These are phyloP conservation scores for Penstemon eatonii DNA, from an alignment of 257 asterid species.

Conservation along the genomic window DNA sequence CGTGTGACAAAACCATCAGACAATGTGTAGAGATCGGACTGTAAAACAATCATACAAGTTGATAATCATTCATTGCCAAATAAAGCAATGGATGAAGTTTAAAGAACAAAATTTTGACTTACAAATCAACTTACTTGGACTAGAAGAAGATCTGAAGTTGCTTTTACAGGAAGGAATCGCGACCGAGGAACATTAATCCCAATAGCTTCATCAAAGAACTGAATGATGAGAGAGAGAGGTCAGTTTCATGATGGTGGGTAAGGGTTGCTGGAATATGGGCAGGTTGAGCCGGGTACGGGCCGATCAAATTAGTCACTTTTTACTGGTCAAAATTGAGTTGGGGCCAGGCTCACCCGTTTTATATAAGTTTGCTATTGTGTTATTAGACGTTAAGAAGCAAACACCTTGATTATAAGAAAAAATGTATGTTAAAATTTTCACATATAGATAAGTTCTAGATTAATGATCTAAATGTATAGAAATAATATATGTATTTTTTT, in stretches of 20 bases:
- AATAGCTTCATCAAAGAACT: slow-evolving; percentile 94
- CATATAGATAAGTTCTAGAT: no score
- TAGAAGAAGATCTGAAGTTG: slow-evolving; percentile 88
- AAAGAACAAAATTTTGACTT: slow-evolving; percentile 6
- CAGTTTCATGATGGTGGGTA: background rate
- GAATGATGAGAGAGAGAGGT: slow-evolving; percentile 12
- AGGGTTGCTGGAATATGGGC: no score
- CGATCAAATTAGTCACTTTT: no score
- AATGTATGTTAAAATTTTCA: no score
- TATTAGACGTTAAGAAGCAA: no score
- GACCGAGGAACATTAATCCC: slow-evolving; percentile 95
- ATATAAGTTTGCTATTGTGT: no score
- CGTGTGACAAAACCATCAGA: slow-evolving; percentile 78
- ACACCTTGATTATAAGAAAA: no score
- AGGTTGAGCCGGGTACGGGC: no score
- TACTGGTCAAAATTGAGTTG: no score
- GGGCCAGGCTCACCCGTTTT: no score
- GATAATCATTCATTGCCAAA: background rate
- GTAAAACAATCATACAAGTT: slow-evolving; percentile 36
- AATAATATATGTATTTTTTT: no score
- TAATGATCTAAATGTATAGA: no score
- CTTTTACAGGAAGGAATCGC: slow-evolving; percentile 97
- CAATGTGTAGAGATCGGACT: slow-evolving; percentile 97
- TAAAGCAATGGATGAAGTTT: background rate
- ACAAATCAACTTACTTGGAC: slow-evolving; percentile 73